These are phyloP conservation scores for Plasmopara viticola DNA, from an alignment of 352 stramenopile genomes.

Conservation along the genomic window DNA sequence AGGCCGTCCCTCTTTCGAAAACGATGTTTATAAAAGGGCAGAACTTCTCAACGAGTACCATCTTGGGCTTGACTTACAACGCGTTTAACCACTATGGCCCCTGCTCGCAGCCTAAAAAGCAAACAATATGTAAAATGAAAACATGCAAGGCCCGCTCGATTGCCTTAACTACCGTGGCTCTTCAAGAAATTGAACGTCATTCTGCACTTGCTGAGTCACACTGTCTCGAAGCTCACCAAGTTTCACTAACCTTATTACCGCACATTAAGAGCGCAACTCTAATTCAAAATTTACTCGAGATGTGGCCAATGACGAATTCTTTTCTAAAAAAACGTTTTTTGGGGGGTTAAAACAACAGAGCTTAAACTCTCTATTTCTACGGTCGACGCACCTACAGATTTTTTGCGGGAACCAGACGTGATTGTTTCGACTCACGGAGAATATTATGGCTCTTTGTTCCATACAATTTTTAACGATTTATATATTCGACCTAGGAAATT, in stretches of 20 bases:
- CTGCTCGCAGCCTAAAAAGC: background rate
- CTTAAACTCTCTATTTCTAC: conserved; percentile 5
- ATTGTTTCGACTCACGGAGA: conserved; percentile 2
- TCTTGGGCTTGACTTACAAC: background rate
- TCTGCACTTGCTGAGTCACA: background rate
- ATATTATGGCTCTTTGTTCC: conserved; percentile 8
- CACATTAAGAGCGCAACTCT: conserved; percentile 1
- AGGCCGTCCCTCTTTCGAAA: background rate
- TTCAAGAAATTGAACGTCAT: background rate
- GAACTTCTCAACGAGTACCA: background rate
- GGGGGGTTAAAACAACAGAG: background rate
- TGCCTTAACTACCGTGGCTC: background rate
- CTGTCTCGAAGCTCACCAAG: background rate
- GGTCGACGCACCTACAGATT: conserved; percentile 1
- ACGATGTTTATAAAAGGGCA: background rate
- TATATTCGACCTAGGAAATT: conserved; percentile 1
- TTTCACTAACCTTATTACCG: too few relatives aligned
- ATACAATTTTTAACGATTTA: conserved; percentile 2
- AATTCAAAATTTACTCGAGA: conserved; percentile 14
- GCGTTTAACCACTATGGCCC: background rate
- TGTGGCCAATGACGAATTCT: background rate
- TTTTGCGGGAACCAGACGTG: background rate
- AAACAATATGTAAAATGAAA: conserved; percentile 6
- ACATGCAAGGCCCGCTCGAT: background rate
- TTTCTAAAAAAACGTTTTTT: background rate